Evolutionary conservation across 495 filamentous ascomycete species (phyloP).

Genomic region (Penicillium riverlandense): DNA sequence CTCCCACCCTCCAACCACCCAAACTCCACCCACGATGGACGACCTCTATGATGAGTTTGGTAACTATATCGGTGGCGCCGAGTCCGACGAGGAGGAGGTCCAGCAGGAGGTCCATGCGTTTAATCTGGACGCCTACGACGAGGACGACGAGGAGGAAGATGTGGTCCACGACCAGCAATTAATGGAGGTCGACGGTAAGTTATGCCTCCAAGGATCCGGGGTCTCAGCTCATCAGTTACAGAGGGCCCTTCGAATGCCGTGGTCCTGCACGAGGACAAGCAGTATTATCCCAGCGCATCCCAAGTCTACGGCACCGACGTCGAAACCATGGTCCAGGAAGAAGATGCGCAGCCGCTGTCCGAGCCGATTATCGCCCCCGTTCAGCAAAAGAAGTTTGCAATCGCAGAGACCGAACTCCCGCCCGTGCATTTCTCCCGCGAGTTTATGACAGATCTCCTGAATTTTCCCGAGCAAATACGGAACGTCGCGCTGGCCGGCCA

Average conservation of each 20-base stretch:
- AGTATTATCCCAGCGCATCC: slow-evolving; percentile 95
- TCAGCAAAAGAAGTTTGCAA: slow-evolving; percentile 88
- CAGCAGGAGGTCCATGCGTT: slow-evolving; percentile 56
- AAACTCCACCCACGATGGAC: slow-evolving; percentile 50
- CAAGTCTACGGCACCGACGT: slow-evolving; percentile 92
- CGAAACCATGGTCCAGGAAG: slow-evolving; percentile 92
- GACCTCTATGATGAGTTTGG: slow-evolving; percentile 91
- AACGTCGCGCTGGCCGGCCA: slow-evolving; percentile 91
- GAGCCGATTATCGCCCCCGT: slow-evolving; percentile 92
- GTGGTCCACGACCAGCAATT: slow-evolving; percentile 62
- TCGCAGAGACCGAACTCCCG: slow-evolving; percentile 87
- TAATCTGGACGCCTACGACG: slow-evolving; percentile 52
- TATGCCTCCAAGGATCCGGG: background rate
- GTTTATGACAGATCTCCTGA: slow-evolving; percentile 96
- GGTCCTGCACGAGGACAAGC: slow-evolving; percentile 95
- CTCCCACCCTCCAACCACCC: slow-evolving; percentile 13
- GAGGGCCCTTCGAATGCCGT: slow-evolving; percentile 97
- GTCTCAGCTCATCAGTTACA: slow-evolving; percentile 27
- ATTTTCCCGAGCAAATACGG: slow-evolving; percentile 85
- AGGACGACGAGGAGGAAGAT: slow-evolving; percentile 55
- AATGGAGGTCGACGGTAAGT: slow-evolving; percentile 86
- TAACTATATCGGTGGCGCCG: slow-evolving; percentile 90
- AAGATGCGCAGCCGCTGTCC: slow-evolving; percentile 87
- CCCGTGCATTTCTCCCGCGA: slow-evolving; percentile 77
- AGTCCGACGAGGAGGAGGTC: slow-evolving; percentile 79